Evolutionary conservation across 495 filamentous ascomycete genomes (phyloP), one percentile per base, ranked within the genome.

Genomic region (Daldinia vernicosa): DNA sequence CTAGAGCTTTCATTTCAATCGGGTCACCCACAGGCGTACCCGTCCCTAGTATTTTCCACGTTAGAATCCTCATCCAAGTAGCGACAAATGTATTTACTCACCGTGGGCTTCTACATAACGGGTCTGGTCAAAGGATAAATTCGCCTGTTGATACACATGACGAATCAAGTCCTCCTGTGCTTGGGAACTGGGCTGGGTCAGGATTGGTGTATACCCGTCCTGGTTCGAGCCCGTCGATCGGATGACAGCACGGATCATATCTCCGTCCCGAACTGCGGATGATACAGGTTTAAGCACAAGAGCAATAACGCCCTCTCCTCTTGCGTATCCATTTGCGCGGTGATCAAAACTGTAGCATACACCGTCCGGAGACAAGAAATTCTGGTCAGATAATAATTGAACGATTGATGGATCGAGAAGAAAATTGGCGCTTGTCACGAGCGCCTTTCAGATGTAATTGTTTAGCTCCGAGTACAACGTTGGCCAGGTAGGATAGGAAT

Each of bases 181-280:
- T 1, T 76, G 67, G 0, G 66, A 54, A 57, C 75, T 85, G 0
- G 89, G 88, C n/a, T 83, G 72, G 0, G 83, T 87, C 19, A 90
- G 84, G 9, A 83, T 82, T 0, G 77, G 73, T 0, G 75, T 76
- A 39, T 81, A 78, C 33, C 86, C 86, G 70, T 89, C 84, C 43
- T 84, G 71, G 66, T 90, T 90, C 27, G 83, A 70, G 0, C 80
- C 83, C 8, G 81, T 80, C 0, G 77, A 79, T 12, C 87, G 82
- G 61, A 93, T 86, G 0, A 92, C 80, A 8, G 83, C 86, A 12
- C 88, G 80, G 37, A 91, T 87, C 6, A 81, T 81, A 62, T 87
- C 80, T 0, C 80, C 79, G 55, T 84, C 80, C 1, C 30, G 14
- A 2, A 85, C 19, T 1, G 85, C 90, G 40, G 83, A 79, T 0